Percentiles rank a stretch among this genome's conserved stretches.
Evolutionary conservation across 768 basidiomycete species (phyloP).

Genomic region (Pleurotus cornucopiae): DNA sequence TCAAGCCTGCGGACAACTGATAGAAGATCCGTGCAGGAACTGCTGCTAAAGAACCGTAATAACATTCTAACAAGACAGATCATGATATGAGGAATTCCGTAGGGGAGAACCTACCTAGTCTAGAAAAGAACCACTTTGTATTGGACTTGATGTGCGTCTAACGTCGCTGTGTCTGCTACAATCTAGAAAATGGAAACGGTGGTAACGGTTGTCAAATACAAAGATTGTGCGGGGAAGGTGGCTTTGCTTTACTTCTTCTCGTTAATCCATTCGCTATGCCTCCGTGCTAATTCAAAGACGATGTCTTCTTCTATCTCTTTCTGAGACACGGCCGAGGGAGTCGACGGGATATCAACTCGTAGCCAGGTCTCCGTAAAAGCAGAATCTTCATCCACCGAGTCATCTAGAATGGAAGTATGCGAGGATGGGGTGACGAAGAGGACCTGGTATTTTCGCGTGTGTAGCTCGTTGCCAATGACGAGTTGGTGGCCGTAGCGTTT

Average conservation of each 20-base stretch:
- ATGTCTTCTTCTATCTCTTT: slow-evolving; percentile 96
- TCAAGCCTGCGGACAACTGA: no score
- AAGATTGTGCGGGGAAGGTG: not conserved
- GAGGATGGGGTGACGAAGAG: slow-evolving; percentile 74
- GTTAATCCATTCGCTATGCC: slow-evolving; percentile 71
- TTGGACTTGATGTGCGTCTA: no score
- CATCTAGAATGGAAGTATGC: slow-evolving; percentile 10
- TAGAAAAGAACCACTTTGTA: no score
- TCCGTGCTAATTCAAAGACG: slow-evolving; percentile 63
- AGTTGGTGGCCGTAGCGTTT: slow-evolving; percentile 96
- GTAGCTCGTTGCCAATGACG: slow-evolving; percentile 95
- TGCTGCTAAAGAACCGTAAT: no score
- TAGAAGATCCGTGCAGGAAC: no score
- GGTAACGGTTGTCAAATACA: no score
- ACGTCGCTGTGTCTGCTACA: no score
- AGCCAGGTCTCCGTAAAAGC: slow-evolving; percentile 60
- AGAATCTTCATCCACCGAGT: slow-evolving; percentile 9
- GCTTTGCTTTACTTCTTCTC: slow-evolving; percentile 7
- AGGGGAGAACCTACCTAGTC: no score
- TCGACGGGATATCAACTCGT: slow-evolving; percentile 43
- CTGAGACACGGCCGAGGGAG: slow-evolving; percentile 26
- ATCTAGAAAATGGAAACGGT: no score
- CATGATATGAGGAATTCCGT: no score
- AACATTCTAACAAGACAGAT: no score
- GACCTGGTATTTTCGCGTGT: slow-evolving; percentile 86